Conservation (phyloP, 495 filamentous ascomycete genomes). For the Penicillium paxilli region DNA sequence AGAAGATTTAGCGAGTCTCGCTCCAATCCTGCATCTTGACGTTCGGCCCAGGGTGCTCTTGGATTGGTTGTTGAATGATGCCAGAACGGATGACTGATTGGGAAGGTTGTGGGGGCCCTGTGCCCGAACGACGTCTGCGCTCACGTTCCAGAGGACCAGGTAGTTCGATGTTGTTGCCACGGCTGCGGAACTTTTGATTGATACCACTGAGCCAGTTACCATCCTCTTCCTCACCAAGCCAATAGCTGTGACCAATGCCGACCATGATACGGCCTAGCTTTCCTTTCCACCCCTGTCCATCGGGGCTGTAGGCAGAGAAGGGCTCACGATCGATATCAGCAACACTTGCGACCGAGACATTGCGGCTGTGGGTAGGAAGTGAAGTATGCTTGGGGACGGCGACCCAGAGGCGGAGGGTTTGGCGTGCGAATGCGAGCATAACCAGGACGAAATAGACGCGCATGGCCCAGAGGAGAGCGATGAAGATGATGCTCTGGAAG, state of each 20-base stretch:
- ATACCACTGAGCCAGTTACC: slow-evolving; percentile 62
- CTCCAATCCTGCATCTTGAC: slow-evolving; percentile 45
- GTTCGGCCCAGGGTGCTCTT: slow-evolving; percentile 35
- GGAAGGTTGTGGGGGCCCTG: slow-evolving; percentile 58
- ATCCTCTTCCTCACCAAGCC: slow-evolving; percentile 62
- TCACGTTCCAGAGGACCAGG: slow-evolving; percentile 65
- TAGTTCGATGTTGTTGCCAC: slow-evolving; percentile 31
- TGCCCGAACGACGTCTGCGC: slow-evolving; percentile 65
- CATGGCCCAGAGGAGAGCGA: slow-evolving; percentile 68
- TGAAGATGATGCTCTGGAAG: slow-evolving; percentile 72
- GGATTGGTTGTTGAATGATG: slow-evolving; percentile 36
- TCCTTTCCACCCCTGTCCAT: slow-evolving; percentile 76
- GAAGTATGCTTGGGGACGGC: slow-evolving; percentile 46
- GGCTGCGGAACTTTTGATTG: slow-evolving; percentile 55
- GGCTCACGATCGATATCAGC: slow-evolving; percentile 62
- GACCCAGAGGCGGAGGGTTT: slow-evolving; percentile 60
- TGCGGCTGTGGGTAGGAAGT: slow-evolving; percentile 45
- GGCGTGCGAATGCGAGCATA: slow-evolving; percentile 75
- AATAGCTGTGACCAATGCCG: slow-evolving; percentile 67
- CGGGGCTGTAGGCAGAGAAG: slow-evolving; percentile 64
- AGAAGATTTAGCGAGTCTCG: slow-evolving; percentile 31
- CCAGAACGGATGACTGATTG: slow-evolving; percentile 39
- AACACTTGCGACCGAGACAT: slow-evolving; percentile 46
- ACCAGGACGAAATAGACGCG: slow-evolving; percentile 77
- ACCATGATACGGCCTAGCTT: slow-evolving; percentile 74